A percentile compares a stretch with the other conserved stretches of the same genome.
phyloP scores from a whole-genome alignment of 176 grass and related monocot genomes.

The Eremochloa ophiuroides region DNA sequence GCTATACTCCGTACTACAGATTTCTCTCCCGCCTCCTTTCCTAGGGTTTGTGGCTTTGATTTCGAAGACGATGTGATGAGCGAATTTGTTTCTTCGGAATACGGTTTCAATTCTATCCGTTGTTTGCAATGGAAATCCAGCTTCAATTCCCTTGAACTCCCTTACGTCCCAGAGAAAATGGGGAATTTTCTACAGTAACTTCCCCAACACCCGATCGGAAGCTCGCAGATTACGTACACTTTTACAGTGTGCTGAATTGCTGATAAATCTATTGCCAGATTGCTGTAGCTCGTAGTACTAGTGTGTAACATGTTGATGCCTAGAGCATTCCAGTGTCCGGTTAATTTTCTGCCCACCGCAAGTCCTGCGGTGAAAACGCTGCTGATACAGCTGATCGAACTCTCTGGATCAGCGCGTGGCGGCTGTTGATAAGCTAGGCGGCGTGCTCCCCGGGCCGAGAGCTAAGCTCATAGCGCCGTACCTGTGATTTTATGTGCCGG shows the following conservation, averaged over 20 bases:
- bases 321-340: not conserved
- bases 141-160: no score
- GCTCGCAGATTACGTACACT: not conserved
- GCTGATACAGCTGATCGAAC: not conserved
- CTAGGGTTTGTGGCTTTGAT: conserved; percentile 11
- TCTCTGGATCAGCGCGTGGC: conserved; percentile 7
- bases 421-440: not conserved
- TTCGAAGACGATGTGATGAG: not conserved
- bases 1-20: not conserved
- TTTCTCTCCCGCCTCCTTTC: not conserved
- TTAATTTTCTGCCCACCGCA: not conserved
- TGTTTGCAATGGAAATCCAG: not conserved
- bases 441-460: not conserved
- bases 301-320: not conserved
- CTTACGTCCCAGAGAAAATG: conserved; percentile 27
- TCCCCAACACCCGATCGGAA: not conserved
- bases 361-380: not conserved
- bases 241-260: not conserved
- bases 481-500: conserved; percentile 48
- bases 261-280: not conserved
- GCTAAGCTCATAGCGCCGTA: conserved; percentile 9
- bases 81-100: not conserved
- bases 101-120: not conserved
- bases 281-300: not conserved
- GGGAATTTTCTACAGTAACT: conserved; percentile 55